A percentile compares a stretch with the other conserved stretches of the same genome.
phyloP scores from a whole-genome alignment of 2,329 filamentous ascomycete species.

The Aspergillus sp. region DNA sequence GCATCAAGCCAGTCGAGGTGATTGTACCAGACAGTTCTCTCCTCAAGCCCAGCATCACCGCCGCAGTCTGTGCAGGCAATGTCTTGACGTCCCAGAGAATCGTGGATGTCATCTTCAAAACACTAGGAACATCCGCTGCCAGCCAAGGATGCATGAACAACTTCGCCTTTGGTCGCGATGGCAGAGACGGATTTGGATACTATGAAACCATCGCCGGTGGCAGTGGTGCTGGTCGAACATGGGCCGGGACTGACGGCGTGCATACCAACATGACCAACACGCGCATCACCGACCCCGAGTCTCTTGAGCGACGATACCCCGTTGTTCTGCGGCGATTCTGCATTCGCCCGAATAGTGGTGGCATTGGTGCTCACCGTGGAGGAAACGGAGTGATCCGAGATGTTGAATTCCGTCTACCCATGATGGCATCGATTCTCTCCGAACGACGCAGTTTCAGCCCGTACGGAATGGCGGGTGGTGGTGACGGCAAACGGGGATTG shows the following conservation, averaged over 20 bases:
- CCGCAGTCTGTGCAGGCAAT: constrained; percentile 75
- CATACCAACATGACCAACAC: constrained; percentile 86
- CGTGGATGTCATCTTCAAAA: constrained; percentile 72
- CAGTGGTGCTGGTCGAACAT: constrained; percentile 65
- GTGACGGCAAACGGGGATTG: constrained; percentile 68
- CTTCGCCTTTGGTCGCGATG: constrained; percentile 26
- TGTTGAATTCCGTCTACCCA: constrained; percentile 73
- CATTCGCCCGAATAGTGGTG: constrained; percentile 59
- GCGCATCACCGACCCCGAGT: constrained; percentile 73
- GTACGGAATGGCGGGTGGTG: constrained; percentile 76
- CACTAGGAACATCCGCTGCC: constrained; percentile 71
- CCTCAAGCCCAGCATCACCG: constrained; percentile 65
- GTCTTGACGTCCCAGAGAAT: constrained; percentile 73
- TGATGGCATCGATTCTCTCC: constrained; percentile 71
- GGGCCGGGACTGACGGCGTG: constrained; percentile 71
- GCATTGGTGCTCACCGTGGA: constrained; percentile 62
- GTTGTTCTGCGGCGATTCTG: constrained; percentile 68
- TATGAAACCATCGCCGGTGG: constrained; percentile 82
- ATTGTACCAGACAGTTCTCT: constrained; percentile 66
- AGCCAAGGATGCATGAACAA: constrained; percentile 75
- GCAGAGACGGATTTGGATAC: constrained; percentile 58
- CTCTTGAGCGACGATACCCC: constrained; percentile 73
- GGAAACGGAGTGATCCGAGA: constrained; percentile 74
- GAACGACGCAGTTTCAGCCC: constrained; percentile 69
- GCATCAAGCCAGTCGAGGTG: constrained; percentile 67